phyloP scores from a whole-genome alignment of 2,329 filamentous ascomycete genomes.

The Alternaria brassicae region DNA sequence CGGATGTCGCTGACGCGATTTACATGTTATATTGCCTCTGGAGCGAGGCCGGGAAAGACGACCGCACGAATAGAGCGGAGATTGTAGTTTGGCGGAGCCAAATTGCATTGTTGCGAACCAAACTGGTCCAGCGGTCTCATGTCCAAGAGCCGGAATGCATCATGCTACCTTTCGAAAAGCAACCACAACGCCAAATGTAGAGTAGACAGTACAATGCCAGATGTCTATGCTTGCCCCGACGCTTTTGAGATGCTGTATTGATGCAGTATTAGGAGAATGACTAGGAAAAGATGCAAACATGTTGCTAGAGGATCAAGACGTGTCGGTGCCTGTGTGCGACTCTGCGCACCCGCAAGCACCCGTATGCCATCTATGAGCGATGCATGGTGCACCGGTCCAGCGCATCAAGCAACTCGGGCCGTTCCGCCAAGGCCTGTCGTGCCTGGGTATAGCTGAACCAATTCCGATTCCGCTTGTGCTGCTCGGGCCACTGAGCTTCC shows the following conservation, averaged over 20 bases:
- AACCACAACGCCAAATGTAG: slow-evolving; percentile 42
- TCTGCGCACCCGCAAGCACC: slow-evolving; percentile 18
- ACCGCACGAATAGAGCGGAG: slow-evolving; percentile 11
- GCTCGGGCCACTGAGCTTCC: slow-evolving; percentile 90
- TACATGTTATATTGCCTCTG: not conserved
- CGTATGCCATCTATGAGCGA: slow-evolving; percentile 35
- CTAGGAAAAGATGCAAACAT: slow-evolving; percentile 6
- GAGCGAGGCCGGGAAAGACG: not conserved
- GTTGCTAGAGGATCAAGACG: not conserved
- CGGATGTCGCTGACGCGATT: not conserved
- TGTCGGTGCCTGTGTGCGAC: slow-evolving; percentile 18
- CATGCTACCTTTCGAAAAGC: slow-evolving; percentile 42
- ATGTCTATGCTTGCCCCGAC: slow-evolving; percentile 31
- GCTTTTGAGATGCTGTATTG: slow-evolving; percentile 39
- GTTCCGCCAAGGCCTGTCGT: slow-evolving; percentile 73
- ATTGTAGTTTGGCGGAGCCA: slow-evolving; percentile 25
- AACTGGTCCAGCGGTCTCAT: slow-evolving; percentile 26
- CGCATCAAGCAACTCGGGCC: slow-evolving; percentile 89
- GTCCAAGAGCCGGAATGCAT: slow-evolving; percentile 40
- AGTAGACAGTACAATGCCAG: slow-evolving; percentile 26
- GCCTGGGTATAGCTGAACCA: slow-evolving; percentile 91
- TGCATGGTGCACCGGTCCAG: slow-evolving; percentile 75
- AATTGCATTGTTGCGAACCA: slow-evolving; percentile 38
- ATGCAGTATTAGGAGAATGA: slow-evolving; percentile 40
- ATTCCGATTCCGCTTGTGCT: slow-evolving; percentile 84